A percentile compares a stretch with the other conserved stretches of the same genome.
Evolutionary conservation across 2,329 filamentous ascomycete genomes (phyloP).

Genomic region (Ustulina deusta): DNA sequence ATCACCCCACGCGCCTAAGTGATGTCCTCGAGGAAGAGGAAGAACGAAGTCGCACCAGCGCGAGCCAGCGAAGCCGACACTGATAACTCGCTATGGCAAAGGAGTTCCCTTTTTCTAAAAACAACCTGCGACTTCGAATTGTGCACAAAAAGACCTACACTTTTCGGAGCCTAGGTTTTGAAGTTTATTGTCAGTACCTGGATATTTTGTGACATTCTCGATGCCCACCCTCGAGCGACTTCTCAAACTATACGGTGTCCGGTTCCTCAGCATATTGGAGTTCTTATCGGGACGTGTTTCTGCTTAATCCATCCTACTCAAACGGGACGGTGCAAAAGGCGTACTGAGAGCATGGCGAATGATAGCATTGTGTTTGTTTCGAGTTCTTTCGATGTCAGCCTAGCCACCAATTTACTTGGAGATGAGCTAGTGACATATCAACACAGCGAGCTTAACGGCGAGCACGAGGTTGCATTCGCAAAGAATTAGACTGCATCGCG

Average conservation of each 20-base stretch:
- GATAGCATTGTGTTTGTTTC: conserved; percentile 37
- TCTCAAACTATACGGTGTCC: conserved; percentile 12
- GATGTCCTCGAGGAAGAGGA: conserved; percentile 90
- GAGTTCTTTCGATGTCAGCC: conserved; percentile 23
- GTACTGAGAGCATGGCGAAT: conserved; percentile 37
- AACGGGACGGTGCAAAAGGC: conserved; percentile 23
- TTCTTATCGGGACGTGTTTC: conserved; percentile 29
- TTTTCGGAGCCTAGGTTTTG: conserved; percentile 8
- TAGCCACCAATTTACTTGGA: conserved; percentile 7
- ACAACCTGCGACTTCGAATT: conserved; percentile 10
- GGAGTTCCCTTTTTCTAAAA: background rate
- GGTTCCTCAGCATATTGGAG: conserved; percentile 27
- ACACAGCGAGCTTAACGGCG: conserved; percentile 21
- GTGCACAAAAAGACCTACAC: background rate
- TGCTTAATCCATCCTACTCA: conserved; percentile 30
- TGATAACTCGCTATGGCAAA: conserved; percentile 26
- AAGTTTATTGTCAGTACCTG: background rate
- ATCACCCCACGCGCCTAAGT: conserved; percentile 88
- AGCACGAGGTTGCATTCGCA: conserved; percentile 36
- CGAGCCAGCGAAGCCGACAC: conserved; percentile 69
- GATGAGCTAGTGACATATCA: conserved; percentile 14
- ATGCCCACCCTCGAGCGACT: conserved; percentile 17
- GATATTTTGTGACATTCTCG: conserved; percentile 14
- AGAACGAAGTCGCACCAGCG: conserved; percentile 80
- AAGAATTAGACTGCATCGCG: conserved; percentile 28